phyloP scores from a whole-genome alignment of 2,329 filamentous ascomycete species.

The Claviceps spartinae region DNA sequence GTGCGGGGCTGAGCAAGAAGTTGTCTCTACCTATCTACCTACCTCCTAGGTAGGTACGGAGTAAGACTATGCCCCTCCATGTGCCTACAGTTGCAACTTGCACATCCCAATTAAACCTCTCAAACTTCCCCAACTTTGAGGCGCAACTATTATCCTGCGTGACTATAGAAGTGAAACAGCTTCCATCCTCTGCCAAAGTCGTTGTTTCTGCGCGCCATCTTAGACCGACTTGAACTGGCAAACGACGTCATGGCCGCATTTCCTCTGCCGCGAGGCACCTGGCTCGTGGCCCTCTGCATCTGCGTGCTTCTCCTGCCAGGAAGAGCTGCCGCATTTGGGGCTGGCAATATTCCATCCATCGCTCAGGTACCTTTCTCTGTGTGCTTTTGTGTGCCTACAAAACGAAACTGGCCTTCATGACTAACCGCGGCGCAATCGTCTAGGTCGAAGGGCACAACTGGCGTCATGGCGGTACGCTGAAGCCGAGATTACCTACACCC shows the following conservation, averaged over 20 bases:
- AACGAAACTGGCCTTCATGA: background rate
- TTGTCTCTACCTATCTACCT: too few species aligned
- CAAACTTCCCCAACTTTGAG: too few species aligned
- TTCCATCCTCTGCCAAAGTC: background rate
- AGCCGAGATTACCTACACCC: background rate
- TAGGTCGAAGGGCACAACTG: slow-evolving; percentile 56
- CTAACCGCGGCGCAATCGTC: slow-evolving; percentile 6
- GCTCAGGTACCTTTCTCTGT: slow-evolving; percentile 23
- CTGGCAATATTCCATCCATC: slow-evolving; percentile 58
- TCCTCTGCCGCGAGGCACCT: slow-evolving; percentile 31
- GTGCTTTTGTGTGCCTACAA: background rate
- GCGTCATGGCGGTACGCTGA: slow-evolving; percentile 46
- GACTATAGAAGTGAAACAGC: background rate
- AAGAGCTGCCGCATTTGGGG: slow-evolving; percentile 49
- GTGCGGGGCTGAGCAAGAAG: too few species aligned
- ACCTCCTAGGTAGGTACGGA: too few species aligned
- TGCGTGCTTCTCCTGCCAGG: slow-evolving; percentile 43
- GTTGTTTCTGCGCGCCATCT: background rate
- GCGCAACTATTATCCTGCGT: too few species aligned
- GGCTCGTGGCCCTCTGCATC: slow-evolving; percentile 39
- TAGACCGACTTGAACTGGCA: slow-evolving; percentile 5
- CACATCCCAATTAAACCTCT: too few species aligned
- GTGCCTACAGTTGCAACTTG: too few species aligned
- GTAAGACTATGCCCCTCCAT: too few species aligned
- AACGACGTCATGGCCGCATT: slow-evolving; percentile 32